Base-by-base conservation (phyloP, 805 yeast genomes). In the Priceomyces haplophilus region DNA sequence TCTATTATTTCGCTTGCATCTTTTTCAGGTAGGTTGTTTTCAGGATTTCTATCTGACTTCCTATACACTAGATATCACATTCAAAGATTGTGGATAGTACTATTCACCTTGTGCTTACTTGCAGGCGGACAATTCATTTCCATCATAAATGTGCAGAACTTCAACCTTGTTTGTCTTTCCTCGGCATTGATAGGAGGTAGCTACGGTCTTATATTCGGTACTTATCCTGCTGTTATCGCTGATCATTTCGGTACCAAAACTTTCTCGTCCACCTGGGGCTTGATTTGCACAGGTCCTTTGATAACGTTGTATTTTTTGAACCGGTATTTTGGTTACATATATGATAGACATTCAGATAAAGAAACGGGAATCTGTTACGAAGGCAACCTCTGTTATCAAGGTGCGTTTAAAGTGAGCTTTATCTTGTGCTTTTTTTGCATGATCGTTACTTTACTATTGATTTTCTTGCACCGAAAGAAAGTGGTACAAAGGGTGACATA, bases 261-360 rank as follows among this genome's bases (percentile, higher is more conserved):
- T 0, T 85, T 83, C 57, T 80, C 88, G 17, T 83, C 90, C 0
- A 72, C 83, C 1, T 85, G 93, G 91, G 88, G 91, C 0, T 62
- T 85, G 32, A 62, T 80, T 12, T 82, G 89, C 18, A 80, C 88
- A 0, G 90, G 90, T 6, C 88, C 88, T 1, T 62, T 83, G 16
- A 35, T 78, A 3, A 65, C 77, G 0, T 73, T 85, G 32, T 78
- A 76, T 51, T 39, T 69, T 2, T 67, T 84, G 47, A 79, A 82
- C 38, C 73, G 72, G 43, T 65, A 72, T 38, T 75, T 85, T 50
- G 88, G 88, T 1, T 43, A 51, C 7, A 73, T 77, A 24, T 72
- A 85, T 48, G 82, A 79, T 49, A 60, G 59, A 3, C 69, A 72
- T 25, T 51, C 67, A 1, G 63, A 64, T 39, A 62, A 65, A 15